Conservation (phyloP, 176 grass and related monocot genomes). For the Oropetium thomaeum region DNA sequence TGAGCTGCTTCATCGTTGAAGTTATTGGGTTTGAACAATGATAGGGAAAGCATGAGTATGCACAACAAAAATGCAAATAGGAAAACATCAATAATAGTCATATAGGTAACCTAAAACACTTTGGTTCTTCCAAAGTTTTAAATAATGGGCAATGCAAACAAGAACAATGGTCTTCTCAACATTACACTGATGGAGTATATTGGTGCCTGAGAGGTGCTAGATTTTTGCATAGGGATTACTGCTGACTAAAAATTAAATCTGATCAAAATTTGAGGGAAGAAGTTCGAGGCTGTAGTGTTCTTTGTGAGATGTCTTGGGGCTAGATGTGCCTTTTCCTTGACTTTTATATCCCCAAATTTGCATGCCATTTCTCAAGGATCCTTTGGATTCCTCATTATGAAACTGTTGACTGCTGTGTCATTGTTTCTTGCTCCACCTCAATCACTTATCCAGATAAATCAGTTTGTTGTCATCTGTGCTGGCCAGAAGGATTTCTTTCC, state of each 20-base stretch:
- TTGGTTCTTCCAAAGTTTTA: conserved; percentile 14
- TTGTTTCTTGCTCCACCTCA: conserved; percentile 23
- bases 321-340: conserved; percentile 2
- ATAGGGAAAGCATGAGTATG: not conserved
- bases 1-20: conserved; percentile 1
- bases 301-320: not conserved
- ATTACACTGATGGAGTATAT: conserved; percentile 10
- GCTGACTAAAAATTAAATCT: not conserved
- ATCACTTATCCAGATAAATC: conserved; percentile 25
- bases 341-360: not conserved
- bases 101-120: not conserved
- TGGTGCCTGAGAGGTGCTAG: conserved; percentile 10
- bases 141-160: conserved; percentile 26
- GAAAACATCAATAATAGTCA: not conserved
- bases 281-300: not conserved
- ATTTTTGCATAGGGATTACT: conserved; percentile 26
- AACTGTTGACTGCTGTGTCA: not conserved
- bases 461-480: conserved; percentile 39
- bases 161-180: conserved; percentile 20
- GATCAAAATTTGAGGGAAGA: conserved; percentile 27
- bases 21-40: conserved; percentile 18
- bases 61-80: not conserved
- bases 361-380: not conserved
- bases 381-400: conserved; percentile 10
- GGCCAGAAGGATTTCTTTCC: conserved; percentile 40